Conservation (phyloP, 768 basidiomycete genomes). For the Kwoniella heveanensis region DNA sequence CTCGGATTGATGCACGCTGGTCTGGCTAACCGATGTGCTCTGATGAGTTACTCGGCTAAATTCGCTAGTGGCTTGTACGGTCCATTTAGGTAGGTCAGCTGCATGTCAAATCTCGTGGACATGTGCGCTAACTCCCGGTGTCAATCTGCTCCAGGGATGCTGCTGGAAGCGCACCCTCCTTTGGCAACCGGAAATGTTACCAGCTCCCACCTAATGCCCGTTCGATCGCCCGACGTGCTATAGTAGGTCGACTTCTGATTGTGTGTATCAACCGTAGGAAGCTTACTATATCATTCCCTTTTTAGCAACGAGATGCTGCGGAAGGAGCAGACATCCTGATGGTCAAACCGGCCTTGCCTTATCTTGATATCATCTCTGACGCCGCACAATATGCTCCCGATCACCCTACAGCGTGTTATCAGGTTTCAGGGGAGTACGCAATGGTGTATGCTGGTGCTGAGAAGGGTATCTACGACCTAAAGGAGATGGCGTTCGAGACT, state of each 20-base stretch:
- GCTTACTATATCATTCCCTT: not conserved
- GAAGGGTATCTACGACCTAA: conserved; percentile 90
- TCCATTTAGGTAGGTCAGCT: conserved; percentile 75
- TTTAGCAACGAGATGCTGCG: conserved; percentile 75
- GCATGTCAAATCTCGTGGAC: too few relatives aligned
- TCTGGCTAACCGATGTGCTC: conserved; percentile 79
- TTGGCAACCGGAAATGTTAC: conserved; percentile 96
- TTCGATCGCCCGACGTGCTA: conserved; percentile 88
- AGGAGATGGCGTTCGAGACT: conserved; percentile 90
- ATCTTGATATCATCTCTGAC: conserved; percentile 93
- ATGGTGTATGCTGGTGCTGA: conserved; percentile 94
- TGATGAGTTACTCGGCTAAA: conserved; percentile 98
- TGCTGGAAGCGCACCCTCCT: conserved; percentile 92
- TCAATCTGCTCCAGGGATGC: conserved; percentile 68
- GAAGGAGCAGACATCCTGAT: conserved; percentile 99
- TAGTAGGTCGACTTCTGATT: conserved; percentile 77
- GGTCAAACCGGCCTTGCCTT: conserved; percentile 95
- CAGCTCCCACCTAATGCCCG: conserved; percentile 87
- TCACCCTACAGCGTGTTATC: conserved; percentile 91
- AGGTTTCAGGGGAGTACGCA: conserved; percentile 93
- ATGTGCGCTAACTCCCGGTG: too few relatives aligned
- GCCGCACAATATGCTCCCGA: conserved; percentile 77
- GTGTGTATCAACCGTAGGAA: too few relatives aligned
- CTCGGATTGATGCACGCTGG: conserved; percentile 77
- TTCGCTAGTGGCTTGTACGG: conserved; percentile 95